Conservation (phyloP, 1,284 basidiomycete species). For the Ustilago loliicola region DNA sequence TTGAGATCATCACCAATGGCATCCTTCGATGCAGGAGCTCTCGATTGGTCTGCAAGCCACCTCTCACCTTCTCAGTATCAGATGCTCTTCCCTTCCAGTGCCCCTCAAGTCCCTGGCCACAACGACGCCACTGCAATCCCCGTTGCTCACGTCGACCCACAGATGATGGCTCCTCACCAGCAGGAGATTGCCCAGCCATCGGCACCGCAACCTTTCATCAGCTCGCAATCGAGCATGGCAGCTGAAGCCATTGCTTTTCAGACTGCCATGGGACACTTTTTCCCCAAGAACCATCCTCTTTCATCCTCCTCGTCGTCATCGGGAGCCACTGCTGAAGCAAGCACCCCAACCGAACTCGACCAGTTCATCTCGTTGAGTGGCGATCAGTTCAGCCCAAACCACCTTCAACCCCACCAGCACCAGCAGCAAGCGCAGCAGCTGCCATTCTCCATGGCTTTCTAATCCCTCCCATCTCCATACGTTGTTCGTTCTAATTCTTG, state of each 20-base stretch:
- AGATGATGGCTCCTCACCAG: slow-evolving; percentile 24
- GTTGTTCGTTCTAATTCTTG: slow-evolving; percentile 1
- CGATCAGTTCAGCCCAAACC: not conserved
- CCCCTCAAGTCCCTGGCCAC: not conserved
- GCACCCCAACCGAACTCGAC: slow-evolving; percentile 31
- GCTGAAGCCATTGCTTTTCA: slow-evolving; percentile 38
- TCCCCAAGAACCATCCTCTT: slow-evolving; percentile 32
- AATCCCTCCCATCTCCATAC: not conserved
- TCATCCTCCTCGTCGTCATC: slow-evolving; percentile 26
- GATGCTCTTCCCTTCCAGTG: slow-evolving; percentile 21
- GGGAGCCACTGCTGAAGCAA: slow-evolving; percentile 19
- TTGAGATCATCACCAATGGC: slow-evolving; percentile 18
- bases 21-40: slow-evolving; percentile 41
- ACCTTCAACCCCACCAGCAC: slow-evolving; percentile 7
- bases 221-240: slow-evolving; percentile 24
- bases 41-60: slow-evolving; percentile 39
- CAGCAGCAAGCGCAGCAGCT: slow-evolving; percentile 23
- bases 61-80: slow-evolving; percentile 35
- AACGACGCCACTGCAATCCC: slow-evolving; percentile 1
- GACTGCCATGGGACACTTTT: slow-evolving; percentile 49
- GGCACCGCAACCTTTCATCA: slow-evolving; percentile 15
- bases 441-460: slow-evolving; percentile 26
- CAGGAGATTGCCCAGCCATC: not conserved
- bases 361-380: slow-evolving; percentile 36
- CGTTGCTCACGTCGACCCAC: slow-evolving; percentile 19